Evolutionary conservation across 2,329 filamentous ascomycete species (phyloP).

Genomic region (Parasarocladium wereldwijsianum): DNA sequence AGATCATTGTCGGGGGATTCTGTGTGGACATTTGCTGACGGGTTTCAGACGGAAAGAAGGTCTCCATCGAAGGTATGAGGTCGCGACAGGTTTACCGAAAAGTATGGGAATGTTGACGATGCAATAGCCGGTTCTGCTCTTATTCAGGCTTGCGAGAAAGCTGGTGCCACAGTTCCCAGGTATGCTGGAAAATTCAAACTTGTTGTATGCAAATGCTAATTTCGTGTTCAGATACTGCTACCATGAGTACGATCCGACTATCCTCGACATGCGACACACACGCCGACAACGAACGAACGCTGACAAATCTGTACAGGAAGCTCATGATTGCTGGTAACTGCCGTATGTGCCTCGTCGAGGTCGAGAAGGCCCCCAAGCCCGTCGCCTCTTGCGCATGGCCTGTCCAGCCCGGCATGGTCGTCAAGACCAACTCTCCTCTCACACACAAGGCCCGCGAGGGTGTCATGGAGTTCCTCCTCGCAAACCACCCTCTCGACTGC

Average conservation of each 20-base stretch:
- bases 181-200: constrained; percentile 22
- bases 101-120: constrained; percentile 4
- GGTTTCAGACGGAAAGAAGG: constrained; percentile 81
- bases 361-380: constrained; percentile 90
- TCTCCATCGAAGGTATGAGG: constrained; percentile 80
- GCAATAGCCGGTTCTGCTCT: constrained; percentile 81
- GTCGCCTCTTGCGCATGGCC: constrained; percentile 98
- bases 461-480: constrained; percentile 96
- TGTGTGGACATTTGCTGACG: constrained; percentile 8
- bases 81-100: constrained; percentile 7
- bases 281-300: constrained; percentile 15
- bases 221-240: constrained; percentile 72
- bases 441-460: constrained; percentile 97
- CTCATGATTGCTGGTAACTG: constrained; percentile 99
- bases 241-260: constrained; percentile 61
- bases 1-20: constrained; percentile 11
- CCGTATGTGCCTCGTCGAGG: constrained; percentile 98
- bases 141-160: constrained; percentile 99
- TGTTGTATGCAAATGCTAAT: constrained; percentile 3
- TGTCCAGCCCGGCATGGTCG: constrained; percentile 95
- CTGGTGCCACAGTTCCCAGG: constrained; percentile 78
- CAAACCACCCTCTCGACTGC: constrained; percentile 92
- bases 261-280: not conserved
- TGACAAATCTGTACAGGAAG: constrained; percentile 50
- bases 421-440: constrained; percentile 93